Conservation (phyloP, 1,284 basidiomycete species). For the Xanthoconium separans region DNA sequence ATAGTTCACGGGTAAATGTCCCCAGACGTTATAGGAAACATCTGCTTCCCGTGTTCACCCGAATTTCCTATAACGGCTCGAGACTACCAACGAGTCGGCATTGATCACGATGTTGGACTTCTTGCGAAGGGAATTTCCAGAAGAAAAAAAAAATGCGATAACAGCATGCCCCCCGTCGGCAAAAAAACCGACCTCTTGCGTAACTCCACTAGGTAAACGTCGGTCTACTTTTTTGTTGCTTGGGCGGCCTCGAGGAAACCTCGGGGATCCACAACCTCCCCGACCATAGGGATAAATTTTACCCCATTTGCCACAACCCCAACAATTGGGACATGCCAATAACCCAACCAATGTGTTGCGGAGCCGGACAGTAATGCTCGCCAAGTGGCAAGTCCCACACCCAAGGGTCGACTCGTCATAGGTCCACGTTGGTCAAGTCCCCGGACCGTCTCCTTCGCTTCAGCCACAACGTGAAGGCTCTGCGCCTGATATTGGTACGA, state of each 20-base stretch:
- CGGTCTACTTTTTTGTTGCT: constrained; percentile 8
- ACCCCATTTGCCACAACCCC: constrained; percentile 11
- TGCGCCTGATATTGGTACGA: too few species aligned
- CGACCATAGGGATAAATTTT: constrained; percentile 13
- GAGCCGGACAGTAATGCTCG: background rate
- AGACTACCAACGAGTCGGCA: background rate
- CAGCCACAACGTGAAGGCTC: too few species aligned
- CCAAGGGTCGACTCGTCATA: background rate
- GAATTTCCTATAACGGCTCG: too few species aligned
- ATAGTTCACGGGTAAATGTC: background rate
- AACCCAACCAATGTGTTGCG: background rate
- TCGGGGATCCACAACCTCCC: constrained; percentile 19
- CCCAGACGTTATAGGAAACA: background rate
- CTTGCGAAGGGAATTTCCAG: constrained; percentile 1
- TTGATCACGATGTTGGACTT: constrained; percentile 3
- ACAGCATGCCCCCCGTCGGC: constrained; percentile 20
- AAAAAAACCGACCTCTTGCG: background rate
- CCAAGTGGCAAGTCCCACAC: constrained; percentile 5
- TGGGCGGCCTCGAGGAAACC: constrained; percentile 26
- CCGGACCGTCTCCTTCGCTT: too few species aligned
- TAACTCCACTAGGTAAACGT: constrained; percentile 11
- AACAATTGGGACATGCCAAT: background rate
- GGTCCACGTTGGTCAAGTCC: too few species aligned
- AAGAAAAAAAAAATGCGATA: constrained; percentile 13
- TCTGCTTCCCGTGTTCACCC: background rate